Evolutionary conservation across 345 rosid genomes (phyloP).

Genomic region (Corymbia maculata): DNA sequence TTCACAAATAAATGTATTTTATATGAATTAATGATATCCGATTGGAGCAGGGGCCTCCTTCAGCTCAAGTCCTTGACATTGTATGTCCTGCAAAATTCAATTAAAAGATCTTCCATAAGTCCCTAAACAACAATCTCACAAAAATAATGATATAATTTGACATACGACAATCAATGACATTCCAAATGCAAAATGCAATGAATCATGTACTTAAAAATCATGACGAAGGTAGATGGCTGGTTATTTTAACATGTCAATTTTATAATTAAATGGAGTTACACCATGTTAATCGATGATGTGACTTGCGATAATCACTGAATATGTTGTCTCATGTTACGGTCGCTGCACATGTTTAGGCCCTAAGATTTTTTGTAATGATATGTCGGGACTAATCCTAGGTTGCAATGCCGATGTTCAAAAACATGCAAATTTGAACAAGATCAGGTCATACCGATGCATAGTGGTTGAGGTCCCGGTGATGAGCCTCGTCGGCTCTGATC

Average conservation of each 20-base stretch:
- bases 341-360: background rate
- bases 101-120: background rate
- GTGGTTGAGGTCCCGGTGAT: constrained; percentile 55
- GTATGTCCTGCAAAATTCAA: constrained; percentile 38
- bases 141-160: background rate
- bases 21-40: constrained; percentile 13
- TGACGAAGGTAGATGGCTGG: accelerated
- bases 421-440: background rate
- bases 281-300: accelerated
- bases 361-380: background rate
- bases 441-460: constrained; percentile 39
- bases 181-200: accelerated
- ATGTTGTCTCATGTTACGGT: background rate
- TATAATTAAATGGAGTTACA: background rate
- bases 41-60: constrained; percentile 27
- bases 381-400: background rate
- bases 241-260: background rate
- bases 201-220: background rate
- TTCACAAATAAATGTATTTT: background rate
- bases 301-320: background rate
- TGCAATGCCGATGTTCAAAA: background rate
- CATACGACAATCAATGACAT: accelerated
- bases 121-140: background rate
- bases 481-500: constrained; percentile 61
- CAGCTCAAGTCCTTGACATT: constrained; percentile 24